A percentile compares a stretch with the other conserved stretches of the same genome.
Evolutionary conservation across 345 rosid species (phyloP).

Genomic region (Lagerstroemia speciosa): DNA sequence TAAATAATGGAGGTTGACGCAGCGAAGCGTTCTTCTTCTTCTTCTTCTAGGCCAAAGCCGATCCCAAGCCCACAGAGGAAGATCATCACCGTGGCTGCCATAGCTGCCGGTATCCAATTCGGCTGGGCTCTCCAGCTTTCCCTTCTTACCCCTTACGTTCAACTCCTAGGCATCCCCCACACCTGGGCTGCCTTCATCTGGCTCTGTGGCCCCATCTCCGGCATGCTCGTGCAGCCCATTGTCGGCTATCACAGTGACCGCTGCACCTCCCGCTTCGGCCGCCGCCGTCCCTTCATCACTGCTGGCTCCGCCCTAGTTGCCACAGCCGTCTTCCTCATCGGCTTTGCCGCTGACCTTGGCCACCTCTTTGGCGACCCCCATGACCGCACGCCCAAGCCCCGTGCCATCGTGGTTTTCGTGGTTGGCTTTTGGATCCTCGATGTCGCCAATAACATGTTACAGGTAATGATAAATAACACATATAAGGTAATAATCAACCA

Average conservation of each 20-base stretch:
- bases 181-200: constrained; percentile 79
- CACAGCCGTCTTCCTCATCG: constrained; percentile 60
- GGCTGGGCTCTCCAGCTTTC: constrained; percentile 96
- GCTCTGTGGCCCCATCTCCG: constrained; percentile 92
- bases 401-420: constrained; percentile 61
- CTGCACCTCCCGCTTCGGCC: constrained; percentile 65
- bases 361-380: constrained; percentile 41
- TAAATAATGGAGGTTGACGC: constrained; percentile 3
- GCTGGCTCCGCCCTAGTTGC: constrained; percentile 48
- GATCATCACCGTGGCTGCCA: constrained; percentile 54
- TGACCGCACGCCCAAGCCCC: constrained; percentile 26
- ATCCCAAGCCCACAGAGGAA: constrained; percentile 28
- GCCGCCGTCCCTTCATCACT: constrained; percentile 79
- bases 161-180: constrained; percentile 77
- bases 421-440: constrained; percentile 86
- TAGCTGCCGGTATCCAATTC: constrained; percentile 85
- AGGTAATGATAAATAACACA: not conserved
- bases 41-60: not conserved
- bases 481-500: not conserved
- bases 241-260: constrained; percentile 82
- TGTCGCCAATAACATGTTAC: constrained; percentile 74
- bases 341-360: constrained; percentile 78
- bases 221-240: constrained; percentile 77
- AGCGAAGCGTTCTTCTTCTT: not conserved
- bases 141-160: constrained; percentile 77